Conservation (phyloP, 2,329 filamentous ascomycete species). For the Decorospora gaudefroyi region DNA sequence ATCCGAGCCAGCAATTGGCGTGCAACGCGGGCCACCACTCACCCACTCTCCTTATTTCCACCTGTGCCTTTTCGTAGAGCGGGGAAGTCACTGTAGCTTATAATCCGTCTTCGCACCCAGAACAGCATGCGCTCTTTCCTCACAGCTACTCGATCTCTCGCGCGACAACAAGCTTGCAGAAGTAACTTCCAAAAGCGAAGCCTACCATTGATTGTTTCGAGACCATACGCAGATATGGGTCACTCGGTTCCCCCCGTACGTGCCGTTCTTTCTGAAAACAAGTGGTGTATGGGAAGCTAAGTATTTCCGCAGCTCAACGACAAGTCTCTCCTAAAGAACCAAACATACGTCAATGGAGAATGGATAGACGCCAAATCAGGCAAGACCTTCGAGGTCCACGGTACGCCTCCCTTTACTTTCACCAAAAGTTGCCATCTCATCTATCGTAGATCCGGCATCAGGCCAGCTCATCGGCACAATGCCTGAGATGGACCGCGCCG, state of each 20-base stretch:
- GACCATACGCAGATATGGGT: conserved; percentile 51
- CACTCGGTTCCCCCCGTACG: conserved; percentile 50
- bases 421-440: conserved; percentile 11
- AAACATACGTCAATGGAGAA: conserved; percentile 88
- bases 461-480: conserved; percentile 79
- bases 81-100: conserved; percentile 6
- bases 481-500: conserved; percentile 79
- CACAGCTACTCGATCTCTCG: conserved; percentile 38
- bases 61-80: conserved; percentile 4
- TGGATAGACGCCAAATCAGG: conserved; percentile 85
- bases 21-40: conserved; percentile 6
- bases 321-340: conserved; percentile 73
- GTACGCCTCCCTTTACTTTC: conserved; percentile 35
- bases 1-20: conserved; percentile 10
- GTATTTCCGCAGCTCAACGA: conserved; percentile 52
- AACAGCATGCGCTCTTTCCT: conserved; percentile 43
- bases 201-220: conserved; percentile 44
- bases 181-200: conserved; percentile 40
- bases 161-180: conserved; percentile 35
- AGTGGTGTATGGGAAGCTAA: conserved; percentile 17
- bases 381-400: conserved; percentile 83
- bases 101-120: conserved; percentile 7
- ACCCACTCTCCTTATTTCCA: conserved; percentile 8
- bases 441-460: conserved; percentile 72
- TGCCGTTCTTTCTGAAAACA: conserved; percentile 1